Conservation (phyloP, 1,139 yeast genomes). For the Yamadazyma triangularis region DNA sequence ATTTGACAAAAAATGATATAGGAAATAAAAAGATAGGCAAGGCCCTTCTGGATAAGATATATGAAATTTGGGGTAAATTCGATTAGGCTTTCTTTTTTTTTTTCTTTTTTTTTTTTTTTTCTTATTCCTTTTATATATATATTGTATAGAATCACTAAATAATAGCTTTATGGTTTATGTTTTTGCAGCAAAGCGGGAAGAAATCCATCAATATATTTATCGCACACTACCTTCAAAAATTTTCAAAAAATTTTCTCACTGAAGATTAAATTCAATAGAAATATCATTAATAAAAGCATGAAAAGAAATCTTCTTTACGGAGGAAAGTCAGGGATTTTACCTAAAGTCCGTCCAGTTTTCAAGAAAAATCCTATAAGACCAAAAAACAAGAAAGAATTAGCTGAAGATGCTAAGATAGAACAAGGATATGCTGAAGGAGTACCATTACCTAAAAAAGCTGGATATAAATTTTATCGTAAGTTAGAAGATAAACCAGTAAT, state of each 20-base stretch:
- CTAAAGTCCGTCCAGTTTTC: constrained; percentile 68
- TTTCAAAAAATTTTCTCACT: neutral
- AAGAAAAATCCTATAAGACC: constrained; percentile 61
- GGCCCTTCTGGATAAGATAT: constrained; percentile 55
- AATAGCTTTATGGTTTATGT: too few relatives aligned
- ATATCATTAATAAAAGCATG: too few relatives aligned
- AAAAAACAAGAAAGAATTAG: constrained; percentile 26
- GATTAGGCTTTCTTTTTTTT: neutral
- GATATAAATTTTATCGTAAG: constrained; percentile 27
- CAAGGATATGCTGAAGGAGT: constrained; percentile 75
- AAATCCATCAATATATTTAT: too few relatives aligned
- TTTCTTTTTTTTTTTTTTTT: too few relatives aligned
- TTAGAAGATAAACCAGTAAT: constrained; percentile 52
- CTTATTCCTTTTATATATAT: too few relatives aligned
- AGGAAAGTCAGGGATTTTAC: constrained; percentile 81
- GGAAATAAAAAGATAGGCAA: constrained; percentile 61
- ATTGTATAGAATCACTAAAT: too few relatives aligned
- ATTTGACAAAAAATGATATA: constrained; percentile 47
- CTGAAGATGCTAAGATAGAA: constrained; percentile 42
- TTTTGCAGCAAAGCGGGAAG: too few relatives aligned
- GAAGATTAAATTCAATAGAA: too few relatives aligned
- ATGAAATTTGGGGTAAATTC: constrained; percentile 53
- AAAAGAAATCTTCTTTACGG: constrained; percentile 50
- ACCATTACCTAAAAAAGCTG: constrained; percentile 66
- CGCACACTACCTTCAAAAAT: neutral